Evolutionary conservation across 352 stramenopile species (phyloP).

Genomic region (Globisporangium nagaii): DNA sequence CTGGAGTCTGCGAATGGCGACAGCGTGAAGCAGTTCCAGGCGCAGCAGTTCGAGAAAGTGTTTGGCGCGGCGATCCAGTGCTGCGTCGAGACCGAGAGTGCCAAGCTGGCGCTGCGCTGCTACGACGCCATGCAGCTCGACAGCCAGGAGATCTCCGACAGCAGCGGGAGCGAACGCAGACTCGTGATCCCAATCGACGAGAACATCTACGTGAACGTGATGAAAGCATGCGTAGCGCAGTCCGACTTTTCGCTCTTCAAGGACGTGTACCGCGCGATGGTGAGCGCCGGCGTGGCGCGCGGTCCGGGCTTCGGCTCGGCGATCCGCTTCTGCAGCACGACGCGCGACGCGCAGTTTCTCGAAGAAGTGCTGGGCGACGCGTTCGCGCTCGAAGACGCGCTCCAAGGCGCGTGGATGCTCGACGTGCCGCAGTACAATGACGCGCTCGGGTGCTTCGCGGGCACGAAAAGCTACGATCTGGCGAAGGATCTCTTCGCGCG

Average conservation of each 20-base stretch:
- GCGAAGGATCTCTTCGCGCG: constrained; percentile 59
- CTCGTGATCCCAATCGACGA: constrained; percentile 36
- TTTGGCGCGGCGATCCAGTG: constrained; percentile 70
- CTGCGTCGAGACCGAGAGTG: constrained; percentile 35
- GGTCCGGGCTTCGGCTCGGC: constrained; percentile 61
- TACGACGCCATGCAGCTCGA: constrained; percentile 22
- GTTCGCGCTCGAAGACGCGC: constrained; percentile 35
- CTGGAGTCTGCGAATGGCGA: not conserved
- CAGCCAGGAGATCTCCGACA: no score
- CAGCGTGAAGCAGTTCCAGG: not conserved
- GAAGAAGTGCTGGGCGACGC: constrained; percentile 57
- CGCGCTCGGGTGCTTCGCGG: constrained; percentile 61
- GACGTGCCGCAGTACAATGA: constrained; percentile 75
- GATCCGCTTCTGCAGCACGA: constrained; percentile 55
- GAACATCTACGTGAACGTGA: constrained; percentile 76
- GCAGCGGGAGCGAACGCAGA: not conserved
- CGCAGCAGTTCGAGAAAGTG: constrained; percentile 37
- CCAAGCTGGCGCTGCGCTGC: constrained; percentile 46
- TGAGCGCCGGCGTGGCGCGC: constrained; percentile 32
- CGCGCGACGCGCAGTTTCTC: constrained; percentile 43
- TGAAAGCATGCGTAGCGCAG: constrained; percentile 42
- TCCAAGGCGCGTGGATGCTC: constrained; percentile 45
- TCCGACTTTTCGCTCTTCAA: constrained; percentile 38
- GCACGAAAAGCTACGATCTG: constrained; percentile 34
- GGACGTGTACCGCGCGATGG: constrained; percentile 55